phyloP scores from a whole-genome alignment of 208 protist species.

The Leishmania arabica region DNA sequence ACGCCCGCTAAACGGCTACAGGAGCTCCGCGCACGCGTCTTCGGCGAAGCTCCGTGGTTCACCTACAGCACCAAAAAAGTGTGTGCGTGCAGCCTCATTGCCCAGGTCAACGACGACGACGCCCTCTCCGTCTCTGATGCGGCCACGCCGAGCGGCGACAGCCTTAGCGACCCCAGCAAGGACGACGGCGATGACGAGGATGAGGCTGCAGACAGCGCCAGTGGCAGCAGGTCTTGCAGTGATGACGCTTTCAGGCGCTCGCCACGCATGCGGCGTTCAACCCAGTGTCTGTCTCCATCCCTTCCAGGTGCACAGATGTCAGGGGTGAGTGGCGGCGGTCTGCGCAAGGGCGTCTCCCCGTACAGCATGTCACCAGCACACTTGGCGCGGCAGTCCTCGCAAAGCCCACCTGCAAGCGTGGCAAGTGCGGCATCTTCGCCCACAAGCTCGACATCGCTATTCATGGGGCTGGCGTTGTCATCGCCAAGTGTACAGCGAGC shows the following conservation, averaged over 20 bases:
- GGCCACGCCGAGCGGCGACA: neutral
- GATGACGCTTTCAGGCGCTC: neutral
- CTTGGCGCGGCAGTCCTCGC: slow-evolving; percentile 12
- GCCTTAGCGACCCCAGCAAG: neutral
- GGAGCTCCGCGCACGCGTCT: slow-evolving; percentile 10
- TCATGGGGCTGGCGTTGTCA: neutral
- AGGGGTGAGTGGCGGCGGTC: neutral
- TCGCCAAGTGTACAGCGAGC: neutral
- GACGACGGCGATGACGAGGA: neutral
- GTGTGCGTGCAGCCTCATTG: neutral
- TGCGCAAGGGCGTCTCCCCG: neutral
- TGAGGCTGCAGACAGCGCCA: neutral
- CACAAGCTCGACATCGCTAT: neutral
- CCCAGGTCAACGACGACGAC: neutral
- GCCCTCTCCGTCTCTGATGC: neutral
- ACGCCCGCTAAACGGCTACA: neutral
- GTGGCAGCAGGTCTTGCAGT: slow-evolving; percentile 1
- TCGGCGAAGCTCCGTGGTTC: slow-evolving; percentile 33
- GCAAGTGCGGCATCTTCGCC: neutral
- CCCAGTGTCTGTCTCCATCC: neutral
- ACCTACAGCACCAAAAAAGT: neutral
- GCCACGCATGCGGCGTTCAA: neutral
- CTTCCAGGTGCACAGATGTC: neutral
- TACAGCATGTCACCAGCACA: slow-evolving; percentile 15
- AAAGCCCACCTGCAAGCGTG: neutral